phyloP scores from a whole-genome alignment of 1,139 yeast species.

The Suhomyces terraborum region DNA sequence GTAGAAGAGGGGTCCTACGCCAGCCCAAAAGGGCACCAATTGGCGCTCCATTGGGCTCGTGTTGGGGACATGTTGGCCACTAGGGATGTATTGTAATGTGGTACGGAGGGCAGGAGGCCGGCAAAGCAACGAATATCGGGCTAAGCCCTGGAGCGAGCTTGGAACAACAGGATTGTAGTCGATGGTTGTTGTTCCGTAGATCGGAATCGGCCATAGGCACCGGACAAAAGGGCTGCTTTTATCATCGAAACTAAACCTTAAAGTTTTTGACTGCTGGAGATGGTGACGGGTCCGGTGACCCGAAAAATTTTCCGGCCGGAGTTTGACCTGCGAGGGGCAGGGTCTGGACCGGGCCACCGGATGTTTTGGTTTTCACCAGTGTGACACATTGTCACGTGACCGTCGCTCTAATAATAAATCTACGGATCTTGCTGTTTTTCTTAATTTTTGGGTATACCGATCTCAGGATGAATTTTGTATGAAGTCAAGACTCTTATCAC shows the following conservation, averaged over 20 bases:
- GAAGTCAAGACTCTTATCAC: no score
- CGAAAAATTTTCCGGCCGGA: slow-evolving; percentile 2
- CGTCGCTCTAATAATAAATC: no score
- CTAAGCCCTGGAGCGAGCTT: background rate
- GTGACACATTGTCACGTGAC: background rate
- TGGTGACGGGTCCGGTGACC: background rate
- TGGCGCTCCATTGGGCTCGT: no score
- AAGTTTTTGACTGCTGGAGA: background rate
- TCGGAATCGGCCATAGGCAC: no score
- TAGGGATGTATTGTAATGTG: no score
- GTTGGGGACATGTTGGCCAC: no score
- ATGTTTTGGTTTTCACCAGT: background rate
- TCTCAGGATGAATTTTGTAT: no score
- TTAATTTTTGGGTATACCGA: no score
- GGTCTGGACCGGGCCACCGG: background rate
- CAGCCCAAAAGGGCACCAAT: no score
- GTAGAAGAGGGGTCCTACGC: background rate
- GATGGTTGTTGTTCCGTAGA: no score
- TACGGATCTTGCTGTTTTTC: no score
- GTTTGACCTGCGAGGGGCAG: slow-evolving; percentile 1
- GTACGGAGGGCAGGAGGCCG: no score
- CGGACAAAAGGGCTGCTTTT: background rate
- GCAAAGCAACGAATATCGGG: background rate
- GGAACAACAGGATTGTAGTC: background rate
- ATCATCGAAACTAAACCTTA: background rate